Conservation (phyloP, 164 flowering plant species). For the Vitis rotundifolia region DNA sequence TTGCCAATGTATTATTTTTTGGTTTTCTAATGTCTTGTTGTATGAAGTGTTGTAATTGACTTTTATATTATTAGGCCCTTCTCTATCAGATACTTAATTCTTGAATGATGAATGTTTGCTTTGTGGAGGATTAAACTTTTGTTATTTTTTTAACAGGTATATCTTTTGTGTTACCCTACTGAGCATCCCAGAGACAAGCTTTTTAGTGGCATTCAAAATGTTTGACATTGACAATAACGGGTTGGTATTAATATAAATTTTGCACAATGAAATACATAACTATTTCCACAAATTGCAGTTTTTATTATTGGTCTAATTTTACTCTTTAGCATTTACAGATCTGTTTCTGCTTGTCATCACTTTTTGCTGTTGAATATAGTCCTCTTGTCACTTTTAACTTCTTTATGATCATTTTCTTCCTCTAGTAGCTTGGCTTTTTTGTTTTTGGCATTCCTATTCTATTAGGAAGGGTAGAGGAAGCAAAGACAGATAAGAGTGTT, state of each 20-base stretch:
- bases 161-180: constrained; percentile 90
- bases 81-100: too few relatives aligned
- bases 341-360: background rate
- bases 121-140: background rate
- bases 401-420: background rate
- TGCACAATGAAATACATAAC: background rate
- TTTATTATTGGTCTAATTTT: background rate
- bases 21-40: background rate
- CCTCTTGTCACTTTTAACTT: background rate
- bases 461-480: too few relatives aligned
- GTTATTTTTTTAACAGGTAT: constrained; percentile 55
- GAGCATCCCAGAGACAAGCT: constrained; percentile 94
- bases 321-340: background rate
- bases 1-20: constrained; percentile 8
- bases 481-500: too few relatives aligned
- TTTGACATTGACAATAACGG: constrained; percentile 83
- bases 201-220: constrained; percentile 89
- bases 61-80: background rate
- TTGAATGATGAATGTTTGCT: too few relatives aligned
- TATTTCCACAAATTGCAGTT: background rate
- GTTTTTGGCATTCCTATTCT: too few relatives aligned
- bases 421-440: background rate
- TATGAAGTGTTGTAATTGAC: background rate
- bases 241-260: constrained; percentile 39
- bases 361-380: background rate